Conservation (phyloP, 257 asterid species). For the Nicotiana otophora region DNA sequence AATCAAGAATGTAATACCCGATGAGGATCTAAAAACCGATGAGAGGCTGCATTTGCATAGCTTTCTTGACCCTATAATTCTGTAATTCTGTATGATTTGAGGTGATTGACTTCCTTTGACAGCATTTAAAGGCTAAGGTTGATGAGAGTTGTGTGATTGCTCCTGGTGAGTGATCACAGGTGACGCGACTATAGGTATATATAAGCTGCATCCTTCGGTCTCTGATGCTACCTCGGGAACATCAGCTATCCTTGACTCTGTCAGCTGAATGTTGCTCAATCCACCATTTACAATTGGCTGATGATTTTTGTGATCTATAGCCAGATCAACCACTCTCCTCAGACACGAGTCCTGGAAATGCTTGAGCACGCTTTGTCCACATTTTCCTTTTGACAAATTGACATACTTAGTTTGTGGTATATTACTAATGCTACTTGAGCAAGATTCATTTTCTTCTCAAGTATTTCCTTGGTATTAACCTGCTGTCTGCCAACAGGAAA, state of each 20-base stretch:
- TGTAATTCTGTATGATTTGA: too few relatives aligned
- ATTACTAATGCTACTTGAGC: too few relatives aligned
- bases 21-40: neutral
- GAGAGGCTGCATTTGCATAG: neutral
- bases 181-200: constrained; percentile 51
- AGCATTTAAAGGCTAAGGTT: constrained; percentile 27
- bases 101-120: neutral
- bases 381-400: too few relatives aligned
- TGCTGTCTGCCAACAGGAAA: too few relatives aligned
- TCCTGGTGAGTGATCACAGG: constrained; percentile 27
- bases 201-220: constrained; percentile 49
- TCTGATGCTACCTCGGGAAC: constrained; percentile 70
- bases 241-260: constrained; percentile 69
- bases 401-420: too few relatives aligned
- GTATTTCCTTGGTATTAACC: too few relatives aligned
- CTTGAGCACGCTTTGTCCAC: too few relatives aligned
- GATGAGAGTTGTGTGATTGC: constrained; percentile 41
- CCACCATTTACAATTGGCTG: constrained; percentile 61
- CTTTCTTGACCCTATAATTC: neutral
- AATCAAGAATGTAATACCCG: neutral
- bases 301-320: constrained; percentile 30
- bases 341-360: too few relatives aligned
- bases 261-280: constrained; percentile 81
- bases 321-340: too few relatives aligned
- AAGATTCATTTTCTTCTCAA: too few relatives aligned